Evolutionary conservation across 305 asterid species (phyloP), one percentile per base, ranked within the genome.

Genomic region (Ajuga reptans): DNA sequence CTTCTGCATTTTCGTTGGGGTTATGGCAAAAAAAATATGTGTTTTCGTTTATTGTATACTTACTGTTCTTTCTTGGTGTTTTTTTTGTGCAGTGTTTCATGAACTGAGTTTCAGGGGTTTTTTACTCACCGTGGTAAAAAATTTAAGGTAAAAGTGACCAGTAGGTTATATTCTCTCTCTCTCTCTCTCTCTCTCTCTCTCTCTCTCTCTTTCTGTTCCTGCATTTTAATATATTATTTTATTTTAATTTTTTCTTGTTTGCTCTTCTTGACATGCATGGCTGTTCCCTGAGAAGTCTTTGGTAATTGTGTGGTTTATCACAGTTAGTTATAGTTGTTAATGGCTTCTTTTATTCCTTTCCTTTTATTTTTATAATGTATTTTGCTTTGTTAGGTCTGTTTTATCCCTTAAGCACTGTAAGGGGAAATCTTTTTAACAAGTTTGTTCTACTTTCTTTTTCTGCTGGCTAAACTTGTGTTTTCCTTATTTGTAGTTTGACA

Each of bases 231-330:
- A n/a, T n/a, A n/a, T 39, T 39, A 39, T 7, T 39, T 39, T 9
- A 39, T 39, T 39, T 8, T 1, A 39, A 36, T 31, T 5, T 36
- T 2, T 0, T 8, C 6, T 10, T 65, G 1, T 14, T 49, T 34
- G 15, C 29, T 59, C 27, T 67, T 56, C 27, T 46, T 39, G 63
- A 53, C 79, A 43, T 76, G 84, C 81, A 72, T 76, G 80, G 12
- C 6, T 66, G 41, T 41, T 18, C 50, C 7, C 29, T 36, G 43
- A 0, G 33, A 9, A 18, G 14, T 45, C 54, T 50, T 52, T 0
- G 51, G 51, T 60, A 17, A 6, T 62, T 39, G 46, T 14, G 8
- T 39, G 2, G 72, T 66, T 33, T 15, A 46, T 49, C 0, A 11
- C 6, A 39, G 51, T 60, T 45, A 6, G 7, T 21, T 45, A 63